Evolutionary conservation across 305 asterid genomes (phyloP).

Genomic region (Fraxinus dipetala): DNA sequence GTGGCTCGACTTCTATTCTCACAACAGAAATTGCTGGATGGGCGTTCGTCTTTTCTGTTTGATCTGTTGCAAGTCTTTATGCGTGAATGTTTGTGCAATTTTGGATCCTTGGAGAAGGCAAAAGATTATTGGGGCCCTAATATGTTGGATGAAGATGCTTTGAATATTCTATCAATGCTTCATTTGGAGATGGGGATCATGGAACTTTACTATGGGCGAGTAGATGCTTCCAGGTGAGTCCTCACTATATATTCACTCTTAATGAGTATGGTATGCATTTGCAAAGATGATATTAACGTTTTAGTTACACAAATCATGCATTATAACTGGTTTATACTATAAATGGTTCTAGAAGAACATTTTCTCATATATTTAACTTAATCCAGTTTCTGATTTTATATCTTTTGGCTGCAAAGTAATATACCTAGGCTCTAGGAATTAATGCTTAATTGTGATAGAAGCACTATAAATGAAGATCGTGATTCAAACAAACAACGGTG

Average conservation of each 20-base stretch:
- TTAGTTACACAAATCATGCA: constrained; percentile 21
- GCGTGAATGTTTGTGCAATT: constrained; percentile 48
- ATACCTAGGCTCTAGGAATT: background rate
- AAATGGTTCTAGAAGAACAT: background rate
- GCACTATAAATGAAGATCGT: background rate
- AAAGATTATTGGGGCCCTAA: constrained; percentile 59
- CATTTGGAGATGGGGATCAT: constrained; percentile 79
- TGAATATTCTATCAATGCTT: constrained; percentile 53
- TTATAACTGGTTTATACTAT: background rate
- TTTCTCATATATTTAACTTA: background rate
- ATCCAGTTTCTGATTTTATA: background rate
- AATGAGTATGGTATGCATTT: background rate
- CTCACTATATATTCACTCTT: background rate
- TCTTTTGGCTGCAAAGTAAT: background rate
- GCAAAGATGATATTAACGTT: constrained; percentile 6
- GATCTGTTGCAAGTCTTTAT: constrained; percentile 69
- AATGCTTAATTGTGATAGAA: background rate
- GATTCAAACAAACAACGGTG: background rate
- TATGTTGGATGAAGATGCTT: constrained; percentile 51
- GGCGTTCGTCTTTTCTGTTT: constrained; percentile 67
- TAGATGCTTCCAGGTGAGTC: constrained; percentile 80
- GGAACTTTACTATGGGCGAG: constrained; percentile 78
- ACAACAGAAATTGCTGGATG: constrained; percentile 85
- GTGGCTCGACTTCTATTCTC: constrained; percentile 66
- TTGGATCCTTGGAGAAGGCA: constrained; percentile 65